A percentile compares a stretch with the other conserved stretches of the same genome.
Conservation (phyloP, 306 rosid genomes). For the Vicia sativa region DNA sequence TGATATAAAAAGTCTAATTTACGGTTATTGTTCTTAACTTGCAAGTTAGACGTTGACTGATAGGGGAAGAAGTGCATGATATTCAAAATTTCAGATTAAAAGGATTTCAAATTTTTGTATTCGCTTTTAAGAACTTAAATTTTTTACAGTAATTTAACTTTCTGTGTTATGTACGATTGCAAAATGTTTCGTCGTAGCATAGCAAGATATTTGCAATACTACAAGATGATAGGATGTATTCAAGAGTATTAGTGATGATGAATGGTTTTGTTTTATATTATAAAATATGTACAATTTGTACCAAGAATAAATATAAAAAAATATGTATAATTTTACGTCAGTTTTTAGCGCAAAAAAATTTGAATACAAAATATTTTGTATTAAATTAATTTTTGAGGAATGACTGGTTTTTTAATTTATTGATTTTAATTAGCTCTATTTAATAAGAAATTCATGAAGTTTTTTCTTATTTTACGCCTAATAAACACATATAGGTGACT, state of each 20-base stretch:
- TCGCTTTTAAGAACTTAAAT: neutral
- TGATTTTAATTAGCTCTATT: too few species aligned
- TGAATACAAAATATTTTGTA: too few species aligned
- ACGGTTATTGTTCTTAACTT: neutral
- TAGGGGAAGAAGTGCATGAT: constrained; percentile 3
- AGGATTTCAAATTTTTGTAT: neutral
- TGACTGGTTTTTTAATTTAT: too few species aligned
- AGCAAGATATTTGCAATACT: neutral
- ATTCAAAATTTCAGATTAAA: neutral
- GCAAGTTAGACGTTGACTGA: constrained; percentile 2
- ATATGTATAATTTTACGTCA: too few species aligned
- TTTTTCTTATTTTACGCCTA: too few species aligned
- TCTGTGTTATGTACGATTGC: neutral
- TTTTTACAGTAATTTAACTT: neutral
- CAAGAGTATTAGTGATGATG: neutral
- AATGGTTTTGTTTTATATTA: neutral
- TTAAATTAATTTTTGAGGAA: too few species aligned
- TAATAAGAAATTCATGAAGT: too few species aligned
- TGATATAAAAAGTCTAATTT: neutral
- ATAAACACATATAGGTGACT: too few species aligned
- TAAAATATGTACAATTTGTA: too few species aligned
- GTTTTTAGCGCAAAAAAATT: too few species aligned
- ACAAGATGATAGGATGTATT: neutral
- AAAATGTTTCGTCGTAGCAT: neutral
- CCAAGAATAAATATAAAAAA: too few species aligned